Evolutionary conservation across 179 eudicot species (phyloP).

Genomic region (Actinidia chinensis): DNA sequence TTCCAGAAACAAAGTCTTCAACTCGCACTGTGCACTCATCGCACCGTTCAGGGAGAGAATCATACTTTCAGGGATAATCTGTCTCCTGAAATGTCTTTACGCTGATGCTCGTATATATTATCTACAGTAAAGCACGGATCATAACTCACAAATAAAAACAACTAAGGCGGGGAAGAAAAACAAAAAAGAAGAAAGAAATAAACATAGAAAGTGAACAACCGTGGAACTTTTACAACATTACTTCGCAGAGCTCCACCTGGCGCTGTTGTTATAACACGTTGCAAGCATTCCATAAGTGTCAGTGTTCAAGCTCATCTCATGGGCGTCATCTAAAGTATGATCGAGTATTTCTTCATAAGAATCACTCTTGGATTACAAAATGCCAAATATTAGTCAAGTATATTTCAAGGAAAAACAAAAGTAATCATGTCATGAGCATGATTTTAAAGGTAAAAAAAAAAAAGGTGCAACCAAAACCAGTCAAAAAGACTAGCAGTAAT

Average conservation of each 20-base stretch:
- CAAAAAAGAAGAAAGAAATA: not conserved
- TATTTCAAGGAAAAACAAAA: conserved; percentile 10
- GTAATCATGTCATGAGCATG: not conserved
- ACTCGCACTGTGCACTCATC: conserved; percentile 97
- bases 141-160: not conserved
- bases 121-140: conserved; percentile 33
- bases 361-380: conserved; percentile 66
- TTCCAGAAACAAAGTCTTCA: conserved; percentile 78
- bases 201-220: no score
- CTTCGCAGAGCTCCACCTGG: conserved; percentile 39
- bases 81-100: conserved; percentile 48
- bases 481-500: no score
- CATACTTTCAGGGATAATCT: conserved; percentile 37
- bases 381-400: conserved; percentile 8
- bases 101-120: conserved; percentile 50
- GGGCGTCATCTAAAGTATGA: conserved; percentile 94
- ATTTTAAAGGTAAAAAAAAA: not conserved
- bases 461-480: not conserved
- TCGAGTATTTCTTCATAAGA: conserved; percentile 71
- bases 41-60: conserved; percentile 71
- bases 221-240: conserved; percentile 1
- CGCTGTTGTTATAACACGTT: conserved; percentile 63
- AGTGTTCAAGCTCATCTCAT: conserved; percentile 93
- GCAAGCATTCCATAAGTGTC: conserved; percentile 98
- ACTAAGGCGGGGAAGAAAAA: not conserved